Percentiles rank a stretch among this genome's conserved stretches.
phyloP scores from a whole-genome alignment of 1,139 yeast species.

The Arxiozyma telluris region DNA sequence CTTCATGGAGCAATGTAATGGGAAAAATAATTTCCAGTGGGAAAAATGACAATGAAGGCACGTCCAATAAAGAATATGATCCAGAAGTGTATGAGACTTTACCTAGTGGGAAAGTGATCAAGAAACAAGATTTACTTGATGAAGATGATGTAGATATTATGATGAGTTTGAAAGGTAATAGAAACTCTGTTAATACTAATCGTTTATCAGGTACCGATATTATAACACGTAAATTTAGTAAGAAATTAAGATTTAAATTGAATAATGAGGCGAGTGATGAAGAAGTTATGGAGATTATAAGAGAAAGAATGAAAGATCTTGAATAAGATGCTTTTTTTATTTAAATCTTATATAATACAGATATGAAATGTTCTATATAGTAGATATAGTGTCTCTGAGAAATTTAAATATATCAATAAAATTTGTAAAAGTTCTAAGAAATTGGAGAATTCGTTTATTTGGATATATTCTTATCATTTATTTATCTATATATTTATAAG shows the following conservation, averaged over 20 bases:
- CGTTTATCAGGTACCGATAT: slow-evolving; percentile 2
- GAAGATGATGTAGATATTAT: slow-evolving; percentile 9
- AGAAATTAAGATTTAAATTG: slow-evolving; percentile 31
- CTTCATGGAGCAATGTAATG: neutral
- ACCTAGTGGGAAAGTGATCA: slow-evolving; percentile 61
- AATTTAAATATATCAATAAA: too few species aligned
- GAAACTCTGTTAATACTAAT: neutral
- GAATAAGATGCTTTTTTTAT: slow-evolving; percentile 17
- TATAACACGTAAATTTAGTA: slow-evolving; percentile 20
- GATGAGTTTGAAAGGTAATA: slow-evolving; percentile 2
- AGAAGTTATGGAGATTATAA: slow-evolving; percentile 43
- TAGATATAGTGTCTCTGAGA: too few species aligned
- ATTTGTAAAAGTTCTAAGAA: too few species aligned
- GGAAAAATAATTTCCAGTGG: neutral
- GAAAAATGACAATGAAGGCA: neutral
- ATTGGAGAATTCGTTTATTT: too few species aligned
- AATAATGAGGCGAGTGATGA: slow-evolving; percentile 34
- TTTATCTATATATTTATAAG: too few species aligned
- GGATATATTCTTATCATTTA: too few species aligned
- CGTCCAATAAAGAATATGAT: slow-evolving; percentile 5
- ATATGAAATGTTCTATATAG: neutral
- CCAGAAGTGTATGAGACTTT: slow-evolving; percentile 42
- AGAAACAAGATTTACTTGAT: slow-evolving; percentile 28
- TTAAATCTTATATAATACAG: neutral
- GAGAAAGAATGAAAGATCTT: slow-evolving; percentile 41